phyloP scores from a whole-genome alignment of 257 asterid species.

The Plantago major region DNA sequence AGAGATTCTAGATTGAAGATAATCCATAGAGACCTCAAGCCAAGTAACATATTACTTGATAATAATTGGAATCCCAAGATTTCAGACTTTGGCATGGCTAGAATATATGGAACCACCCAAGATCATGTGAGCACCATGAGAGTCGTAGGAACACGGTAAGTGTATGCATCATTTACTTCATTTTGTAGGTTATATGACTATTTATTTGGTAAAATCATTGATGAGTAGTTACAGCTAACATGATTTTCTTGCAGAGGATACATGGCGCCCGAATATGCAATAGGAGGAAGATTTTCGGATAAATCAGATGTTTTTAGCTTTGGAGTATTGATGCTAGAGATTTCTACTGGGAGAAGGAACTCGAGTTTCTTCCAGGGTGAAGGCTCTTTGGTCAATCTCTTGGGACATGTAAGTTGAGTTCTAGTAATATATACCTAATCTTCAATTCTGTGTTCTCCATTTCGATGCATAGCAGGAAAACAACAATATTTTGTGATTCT shows the following conservation, averaged over 20 bases:
- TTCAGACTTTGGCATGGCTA: conserved; percentile 67
- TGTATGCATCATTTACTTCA: background rate
- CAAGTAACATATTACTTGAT: conserved; percentile 53
- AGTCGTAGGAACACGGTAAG: conserved; percentile 66
- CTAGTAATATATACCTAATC: too few relatives aligned
- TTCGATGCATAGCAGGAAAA: too few relatives aligned
- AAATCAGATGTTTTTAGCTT: conserved; percentile 40
- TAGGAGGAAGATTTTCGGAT: conserved; percentile 37
- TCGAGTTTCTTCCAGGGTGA: conserved; percentile 27
- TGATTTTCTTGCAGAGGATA: conserved; percentile 37
- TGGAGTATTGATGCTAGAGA: conserved; percentile 51
- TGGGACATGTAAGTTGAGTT: conserved; percentile 34
- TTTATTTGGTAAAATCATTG: too few relatives aligned
- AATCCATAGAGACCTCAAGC: too few relatives aligned
- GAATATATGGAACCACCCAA: conserved; percentile 43
- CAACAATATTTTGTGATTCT: too few relatives aligned
- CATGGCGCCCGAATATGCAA: too few relatives aligned
- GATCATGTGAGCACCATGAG: conserved; percentile 53
- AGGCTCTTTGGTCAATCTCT: conserved; percentile 18
- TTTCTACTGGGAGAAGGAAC: conserved; percentile 39
- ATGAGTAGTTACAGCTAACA: too few relatives aligned
- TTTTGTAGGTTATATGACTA: too few relatives aligned
- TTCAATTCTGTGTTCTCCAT: too few relatives aligned
- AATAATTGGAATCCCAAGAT: conserved; percentile 49
- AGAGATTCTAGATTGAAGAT: conserved; percentile 59